These are phyloP conservation scores for Alternaria panax DNA, from an alignment of 2,329 filamentous ascomycete species.

Conservation along the genomic window DNA sequence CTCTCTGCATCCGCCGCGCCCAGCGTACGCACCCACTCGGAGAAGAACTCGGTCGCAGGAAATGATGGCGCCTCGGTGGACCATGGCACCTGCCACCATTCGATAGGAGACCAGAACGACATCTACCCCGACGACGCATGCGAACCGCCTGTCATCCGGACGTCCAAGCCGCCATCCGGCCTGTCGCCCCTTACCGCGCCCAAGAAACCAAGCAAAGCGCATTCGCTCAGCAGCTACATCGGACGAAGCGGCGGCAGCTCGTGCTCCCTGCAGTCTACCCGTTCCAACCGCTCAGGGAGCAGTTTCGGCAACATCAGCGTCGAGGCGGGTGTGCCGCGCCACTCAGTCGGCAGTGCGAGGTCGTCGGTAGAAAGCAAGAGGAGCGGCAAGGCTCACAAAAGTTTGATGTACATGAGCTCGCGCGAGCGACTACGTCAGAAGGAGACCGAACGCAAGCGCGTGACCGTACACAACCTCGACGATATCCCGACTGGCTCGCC, in stretches of 20 bases:
- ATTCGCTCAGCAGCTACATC: conserved; percentile 67
- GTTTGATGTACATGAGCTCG: conserved; percentile 77
- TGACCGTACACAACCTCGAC: conserved; percentile 54
- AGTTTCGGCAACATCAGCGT: conserved; percentile 54
- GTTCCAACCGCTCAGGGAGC: conserved; percentile 44
- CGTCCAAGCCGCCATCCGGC: conserved; percentile 80
- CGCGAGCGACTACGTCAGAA: conserved; percentile 70
- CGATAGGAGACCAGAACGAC: conserved; percentile 58
- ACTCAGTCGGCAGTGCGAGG: conserved; percentile 41
- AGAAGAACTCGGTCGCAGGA: conserved; percentile 25
- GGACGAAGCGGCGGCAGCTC: conserved; percentile 51
- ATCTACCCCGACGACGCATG: conserved; percentile 65
- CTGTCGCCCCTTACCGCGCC: conserved; percentile 74
- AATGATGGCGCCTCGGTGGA: conserved; percentile 69
- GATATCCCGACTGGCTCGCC: conserved; percentile 43
- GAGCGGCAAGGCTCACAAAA: conserved; percentile 55
- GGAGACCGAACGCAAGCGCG: conserved; percentile 67
- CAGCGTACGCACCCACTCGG: conserved; percentile 37
- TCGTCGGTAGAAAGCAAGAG: conserved; percentile 48
- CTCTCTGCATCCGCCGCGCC: conserved; percentile 32
- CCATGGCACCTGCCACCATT: conserved; percentile 70
- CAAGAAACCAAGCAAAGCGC: conserved; percentile 49
- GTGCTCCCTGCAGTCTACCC: conserved; percentile 46
- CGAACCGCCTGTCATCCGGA: conserved; percentile 76
- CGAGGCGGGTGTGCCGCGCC: conserved; percentile 41